Evolutionary conservation across 768 basidiomycete species (phyloP).

Genomic region (Lactarius pseudohatsudake): DNA sequence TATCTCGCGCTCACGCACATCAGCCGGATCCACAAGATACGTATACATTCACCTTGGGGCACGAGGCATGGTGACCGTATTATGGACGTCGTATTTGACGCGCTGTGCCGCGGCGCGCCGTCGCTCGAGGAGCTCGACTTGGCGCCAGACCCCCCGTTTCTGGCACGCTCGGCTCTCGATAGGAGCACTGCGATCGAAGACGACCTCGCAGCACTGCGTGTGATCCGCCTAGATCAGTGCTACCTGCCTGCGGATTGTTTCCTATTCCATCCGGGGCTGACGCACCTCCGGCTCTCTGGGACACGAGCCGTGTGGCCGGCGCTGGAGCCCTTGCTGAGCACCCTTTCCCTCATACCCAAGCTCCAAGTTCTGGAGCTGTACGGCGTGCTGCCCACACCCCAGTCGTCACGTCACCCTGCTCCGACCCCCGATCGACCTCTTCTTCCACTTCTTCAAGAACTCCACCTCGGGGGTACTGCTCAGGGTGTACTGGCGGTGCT

Average conservation of each 20-base stretch:
- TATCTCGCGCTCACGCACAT: constrained; percentile 9
- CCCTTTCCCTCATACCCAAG: constrained; percentile 10
- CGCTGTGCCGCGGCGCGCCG: constrained; percentile 5
- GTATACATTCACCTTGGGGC: constrained; percentile 21
- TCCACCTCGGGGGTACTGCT: constrained; percentile 9
- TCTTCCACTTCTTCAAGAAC: constrained; percentile 10
- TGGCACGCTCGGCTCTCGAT: constrained; percentile 3
- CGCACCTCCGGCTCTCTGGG: constrained; percentile 18
- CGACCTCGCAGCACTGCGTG: constrained; percentile 5
- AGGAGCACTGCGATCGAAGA: neutral
- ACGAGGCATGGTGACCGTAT: constrained; percentile 21
- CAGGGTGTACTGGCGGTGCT: constrained; percentile 13
- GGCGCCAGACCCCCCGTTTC: constrained; percentile 9
- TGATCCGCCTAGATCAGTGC: constrained; percentile 12
- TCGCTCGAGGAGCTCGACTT: constrained; percentile 24
- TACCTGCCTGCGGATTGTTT: constrained; percentile 3
- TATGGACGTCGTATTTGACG: constrained; percentile 16
- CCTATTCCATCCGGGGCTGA: constrained; percentile 12
- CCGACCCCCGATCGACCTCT: neutral
- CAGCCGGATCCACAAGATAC: constrained; percentile 14
- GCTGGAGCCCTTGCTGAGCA: constrained; percentile 11
- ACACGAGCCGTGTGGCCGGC: constrained; percentile 6
- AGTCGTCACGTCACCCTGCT: neutral
- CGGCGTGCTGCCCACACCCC: constrained; percentile 5
- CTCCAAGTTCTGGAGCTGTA: constrained; percentile 18